Evolutionary conservation across 2,329 filamentous ascomycete species (phyloP), one percentile per base, ranked within the genome.

Genomic region (Fusarium abutilonis): DNA sequence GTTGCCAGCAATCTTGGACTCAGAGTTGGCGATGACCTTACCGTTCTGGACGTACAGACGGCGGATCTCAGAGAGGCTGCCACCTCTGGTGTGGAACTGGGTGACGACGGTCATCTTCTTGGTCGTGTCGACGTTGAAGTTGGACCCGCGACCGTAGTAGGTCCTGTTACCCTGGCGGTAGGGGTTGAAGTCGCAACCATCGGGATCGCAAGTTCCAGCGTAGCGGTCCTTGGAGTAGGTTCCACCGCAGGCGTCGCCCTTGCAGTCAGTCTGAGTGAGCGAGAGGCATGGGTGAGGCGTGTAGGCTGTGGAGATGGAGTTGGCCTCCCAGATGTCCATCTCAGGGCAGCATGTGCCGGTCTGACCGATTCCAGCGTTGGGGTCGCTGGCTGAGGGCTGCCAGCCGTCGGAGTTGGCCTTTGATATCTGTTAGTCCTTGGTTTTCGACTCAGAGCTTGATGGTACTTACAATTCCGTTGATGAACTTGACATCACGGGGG

Each of bases 111-210:
- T 89, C 67, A 89, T 74, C 67, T 84, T 83, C 71, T 80, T 78
- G 61, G 74, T 82, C 51, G 86, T 87, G 72, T 89, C 83, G 66
- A 90, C 77, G 46, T 77, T 86, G 72, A 79, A 79, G 62, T 80
- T 80, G 1, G 81, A 75, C 46, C 76, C 76, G n/a, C 64, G 69
- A 48, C 87, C 88, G 77, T 85, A 90, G 80, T 89, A 90, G 73
- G 76, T 77, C 57, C 78, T 78, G 76, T 86, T 82, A 60, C 88
- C 88, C 80, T 85, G 80, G 72, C 87, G 87, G 83, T 84, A 90
- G 35, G 82, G 73, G 82, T 89, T 89, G 82, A 88, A 89, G 74
- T 89, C 88, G 70, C 88, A 90, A 36, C 88, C 88, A 69, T 89
- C 86, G 60, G 86, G 85, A 73, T 90, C 88, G 73, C 88, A 90